Evolutionary conservation across 495 filamentous ascomycete species (phyloP).

Genomic region (Neurospora sp.): DNA sequence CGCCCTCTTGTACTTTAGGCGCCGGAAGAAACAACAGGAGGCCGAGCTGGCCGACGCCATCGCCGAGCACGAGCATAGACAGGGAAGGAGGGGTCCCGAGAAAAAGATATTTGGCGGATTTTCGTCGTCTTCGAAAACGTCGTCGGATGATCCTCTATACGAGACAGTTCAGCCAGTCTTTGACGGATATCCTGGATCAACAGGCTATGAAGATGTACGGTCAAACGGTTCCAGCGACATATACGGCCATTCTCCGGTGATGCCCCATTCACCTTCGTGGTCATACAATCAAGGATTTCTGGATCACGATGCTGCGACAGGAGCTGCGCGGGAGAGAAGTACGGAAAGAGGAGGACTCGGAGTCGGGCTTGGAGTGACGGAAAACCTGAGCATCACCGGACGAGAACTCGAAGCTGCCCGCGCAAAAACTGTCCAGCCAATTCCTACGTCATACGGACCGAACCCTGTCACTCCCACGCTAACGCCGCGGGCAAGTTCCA

Average conservation of each 20-base stretch:
- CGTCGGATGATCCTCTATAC: constrained; percentile 19
- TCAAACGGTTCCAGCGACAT: constrained; percentile 9
- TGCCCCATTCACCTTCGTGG: constrained; percentile 13
- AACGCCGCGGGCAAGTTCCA: constrained; percentile 13
- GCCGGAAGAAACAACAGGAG: constrained; percentile 13
- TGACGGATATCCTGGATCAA: constrained; percentile 25
- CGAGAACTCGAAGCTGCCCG: constrained; percentile 23
- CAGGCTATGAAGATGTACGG: constrained; percentile 26
- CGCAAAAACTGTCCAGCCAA: constrained; percentile 11
- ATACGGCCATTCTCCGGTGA: constrained; percentile 15
- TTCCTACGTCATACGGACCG: constrained; percentile 22
- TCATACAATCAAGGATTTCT: constrained; percentile 9
- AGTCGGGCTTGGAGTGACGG: neutral
- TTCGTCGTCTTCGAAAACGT: constrained; percentile 10
- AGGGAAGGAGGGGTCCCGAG: constrained; percentile 14
- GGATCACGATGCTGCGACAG: neutral
- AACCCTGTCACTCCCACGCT: constrained; percentile 26
- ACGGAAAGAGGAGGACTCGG: neutral
- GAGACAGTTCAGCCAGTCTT: constrained; percentile 20
- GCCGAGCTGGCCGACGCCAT: constrained; percentile 9
- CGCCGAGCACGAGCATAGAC: constrained; percentile 11
- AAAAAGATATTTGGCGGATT: constrained; percentile 7
- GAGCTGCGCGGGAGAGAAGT: neutral
- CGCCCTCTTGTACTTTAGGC: constrained; percentile 18
- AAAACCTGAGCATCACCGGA: constrained; percentile 12